These are phyloP conservation scores for Fusarium tjaetaba DNA, from an alignment of 2,329 filamentous ascomycete genomes.

Conservation along the genomic window DNA sequence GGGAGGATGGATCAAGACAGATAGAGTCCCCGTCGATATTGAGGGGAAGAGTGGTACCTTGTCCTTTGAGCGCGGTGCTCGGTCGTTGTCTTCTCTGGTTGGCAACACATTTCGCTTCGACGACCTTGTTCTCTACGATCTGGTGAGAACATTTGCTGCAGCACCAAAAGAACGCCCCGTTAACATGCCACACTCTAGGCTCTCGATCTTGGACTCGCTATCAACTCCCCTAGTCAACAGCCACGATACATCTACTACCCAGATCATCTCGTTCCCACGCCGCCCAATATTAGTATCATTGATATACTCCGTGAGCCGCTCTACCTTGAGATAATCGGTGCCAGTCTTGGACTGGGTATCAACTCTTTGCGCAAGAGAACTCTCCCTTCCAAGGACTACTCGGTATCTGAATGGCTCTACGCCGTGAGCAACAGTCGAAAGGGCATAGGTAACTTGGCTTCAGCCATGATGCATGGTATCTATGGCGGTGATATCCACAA, in stretches of 20 bases:
- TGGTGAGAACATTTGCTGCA: constrained; percentile 63
- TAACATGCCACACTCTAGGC: constrained; percentile 43
- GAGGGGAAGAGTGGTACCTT: constrained; percentile 67
- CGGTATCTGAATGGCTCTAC: constrained; percentile 51
- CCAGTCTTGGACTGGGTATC: constrained; percentile 40
- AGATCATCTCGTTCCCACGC: constrained; percentile 66
- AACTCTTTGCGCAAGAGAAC: constrained; percentile 34
- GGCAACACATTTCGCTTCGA: constrained; percentile 58
- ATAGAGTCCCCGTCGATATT: constrained; percentile 64
- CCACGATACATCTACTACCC: constrained; percentile 87
- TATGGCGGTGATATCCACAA: constrained; percentile 89
- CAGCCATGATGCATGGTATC: constrained; percentile 84
- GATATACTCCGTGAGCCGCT: constrained; percentile 47
- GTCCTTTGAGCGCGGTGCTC: constrained; percentile 84
- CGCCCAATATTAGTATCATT: constrained; percentile 43
- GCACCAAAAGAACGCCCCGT: background rate
- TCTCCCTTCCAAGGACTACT: constrained; percentile 46
- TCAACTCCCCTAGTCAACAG: constrained; percentile 60
- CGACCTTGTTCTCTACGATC: constrained; percentile 73
- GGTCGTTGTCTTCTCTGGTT: constrained; percentile 72
- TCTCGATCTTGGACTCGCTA: constrained; percentile 50
- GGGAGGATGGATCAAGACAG: constrained; percentile 86
- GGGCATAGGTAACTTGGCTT: constrained; percentile 77
- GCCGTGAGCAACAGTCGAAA: constrained; percentile 43
- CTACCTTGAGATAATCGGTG: constrained; percentile 46